A percentile compares a stretch with the other conserved stretches of the same genome.
These are phyloP conservation scores for Acrocalymma vagum DNA, from an alignment of 2,329 filamentous ascomycete genomes.

Conservation along the genomic window DNA sequence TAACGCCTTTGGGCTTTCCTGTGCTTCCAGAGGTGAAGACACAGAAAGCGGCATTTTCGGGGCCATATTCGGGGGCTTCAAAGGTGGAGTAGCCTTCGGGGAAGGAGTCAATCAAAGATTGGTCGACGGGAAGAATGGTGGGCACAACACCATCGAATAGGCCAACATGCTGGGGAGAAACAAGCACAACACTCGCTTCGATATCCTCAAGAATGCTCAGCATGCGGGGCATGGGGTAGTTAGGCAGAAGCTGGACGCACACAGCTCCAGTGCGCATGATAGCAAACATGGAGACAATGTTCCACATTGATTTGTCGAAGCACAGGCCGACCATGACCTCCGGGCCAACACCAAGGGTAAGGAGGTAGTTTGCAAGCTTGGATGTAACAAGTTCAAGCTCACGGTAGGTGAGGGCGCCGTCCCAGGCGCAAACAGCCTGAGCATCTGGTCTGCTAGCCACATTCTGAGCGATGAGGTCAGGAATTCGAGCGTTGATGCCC, in stretches of 20 bases:
- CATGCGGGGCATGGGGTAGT: slow-evolving; percentile 15
- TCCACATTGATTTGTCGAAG: slow-evolving; percentile 41
- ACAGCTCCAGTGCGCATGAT: slow-evolving; percentile 35
- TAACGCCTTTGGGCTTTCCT: slow-evolving; percentile 63
- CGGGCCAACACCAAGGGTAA: slow-evolving; percentile 20
- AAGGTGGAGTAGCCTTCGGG: slow-evolving; percentile 35
- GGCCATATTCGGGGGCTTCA: slow-evolving; percentile 3
- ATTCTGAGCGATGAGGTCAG: slow-evolving; percentile 15
- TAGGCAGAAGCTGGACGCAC: slow-evolving; percentile 17
- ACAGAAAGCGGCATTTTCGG: slow-evolving; percentile 63
- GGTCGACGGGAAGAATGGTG: slow-evolving; percentile 33
- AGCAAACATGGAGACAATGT: slow-evolving; percentile 35
- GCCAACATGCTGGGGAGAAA: slow-evolving; percentile 4
- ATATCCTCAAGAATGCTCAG: slow-evolving; percentile 14
- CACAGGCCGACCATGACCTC: slow-evolving; percentile 28
- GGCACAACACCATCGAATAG: slow-evolving; percentile 41
- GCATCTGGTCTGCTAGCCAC: slow-evolving; percentile 9
- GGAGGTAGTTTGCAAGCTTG: slow-evolving; percentile 22
- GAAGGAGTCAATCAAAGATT: slow-evolving; percentile 8
- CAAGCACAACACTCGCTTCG: slow-evolving; percentile 19
- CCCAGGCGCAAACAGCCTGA: slow-evolving; percentile 28
- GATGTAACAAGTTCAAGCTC: slow-evolving; percentile 19
- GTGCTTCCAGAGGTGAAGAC: slow-evolving; percentile 60
- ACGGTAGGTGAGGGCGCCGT: slow-evolving; percentile 27
- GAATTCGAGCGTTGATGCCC: slow-evolving; percentile 16